phyloP scores from a whole-genome alignment of 2,329 filamentous ascomycete genomes.

The Sordariomycetes sp. region DNA sequence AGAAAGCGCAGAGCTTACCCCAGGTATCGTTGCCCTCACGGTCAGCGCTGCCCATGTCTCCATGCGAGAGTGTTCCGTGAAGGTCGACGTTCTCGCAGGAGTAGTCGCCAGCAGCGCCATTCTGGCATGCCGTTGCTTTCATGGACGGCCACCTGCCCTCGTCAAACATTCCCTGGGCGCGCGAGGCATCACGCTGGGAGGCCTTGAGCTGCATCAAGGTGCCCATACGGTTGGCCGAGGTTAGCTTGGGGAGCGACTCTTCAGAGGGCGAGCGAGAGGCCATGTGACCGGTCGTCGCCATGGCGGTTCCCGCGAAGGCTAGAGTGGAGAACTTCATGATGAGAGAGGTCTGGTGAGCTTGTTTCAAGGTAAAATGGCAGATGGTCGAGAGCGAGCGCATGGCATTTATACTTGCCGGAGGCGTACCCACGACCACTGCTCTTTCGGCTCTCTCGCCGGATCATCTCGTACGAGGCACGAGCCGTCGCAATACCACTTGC shows the following conservation, averaged over 20 bases:
- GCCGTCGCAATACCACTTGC: too few relatives aligned
- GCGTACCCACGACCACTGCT: too few relatives aligned
- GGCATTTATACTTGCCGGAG: too few relatives aligned
- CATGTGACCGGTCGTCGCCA: not conserved
- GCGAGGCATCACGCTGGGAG: slow-evolving; percentile 4
- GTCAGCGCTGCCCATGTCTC: slow-evolving; percentile 23
- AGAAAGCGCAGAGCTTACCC: slow-evolving; percentile 9
- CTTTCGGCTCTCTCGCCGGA: too few relatives aligned
- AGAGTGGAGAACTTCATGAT: not conserved
- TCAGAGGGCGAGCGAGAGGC: too few relatives aligned
- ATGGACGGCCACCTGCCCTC: slow-evolving; percentile 7
- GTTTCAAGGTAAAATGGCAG: too few relatives aligned
- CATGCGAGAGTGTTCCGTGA: slow-evolving; percentile 26
- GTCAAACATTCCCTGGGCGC: slow-evolving; percentile 9
- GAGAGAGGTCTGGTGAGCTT: too few relatives aligned
- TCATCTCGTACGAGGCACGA: too few relatives aligned
- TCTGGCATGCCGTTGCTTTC: slow-evolving; percentile 12
- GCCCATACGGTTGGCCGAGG: not conserved
- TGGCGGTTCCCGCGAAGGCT: not conserved
- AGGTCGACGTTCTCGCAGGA: slow-evolving; percentile 27
- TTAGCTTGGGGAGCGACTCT: not conserved
- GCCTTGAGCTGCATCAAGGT: slow-evolving; percentile 5
- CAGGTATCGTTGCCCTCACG: slow-evolving; percentile 26
- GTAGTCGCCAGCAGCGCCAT: slow-evolving; percentile 23
- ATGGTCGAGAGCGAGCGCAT: too few relatives aligned